Evolutionary conservation across 2,329 filamentous ascomycete genomes (phyloP).

Genomic region (Xylariaceae sp.): DNA sequence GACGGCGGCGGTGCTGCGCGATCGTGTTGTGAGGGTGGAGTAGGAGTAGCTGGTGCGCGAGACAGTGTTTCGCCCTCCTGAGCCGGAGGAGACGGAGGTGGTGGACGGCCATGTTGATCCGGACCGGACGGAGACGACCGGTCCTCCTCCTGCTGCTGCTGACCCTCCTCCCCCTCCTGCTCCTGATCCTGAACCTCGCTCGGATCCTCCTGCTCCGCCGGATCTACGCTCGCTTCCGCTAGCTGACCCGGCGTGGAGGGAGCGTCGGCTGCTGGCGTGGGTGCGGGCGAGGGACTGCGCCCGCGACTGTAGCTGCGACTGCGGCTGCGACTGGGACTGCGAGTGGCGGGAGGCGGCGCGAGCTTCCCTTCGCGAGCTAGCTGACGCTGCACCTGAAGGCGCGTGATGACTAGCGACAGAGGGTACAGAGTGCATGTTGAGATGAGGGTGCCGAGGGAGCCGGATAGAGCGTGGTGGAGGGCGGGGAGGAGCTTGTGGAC

Average conservation of each 20-base stretch:
- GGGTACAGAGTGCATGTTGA: constrained; percentile 79
- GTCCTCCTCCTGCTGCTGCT: constrained; percentile 1
- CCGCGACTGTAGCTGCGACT: constrained; percentile 1
- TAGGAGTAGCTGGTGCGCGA: too few relatives aligned
- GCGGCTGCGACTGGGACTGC: too few relatives aligned
- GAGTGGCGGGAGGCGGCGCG: constrained; percentile 14
- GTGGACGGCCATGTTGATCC: background rate
- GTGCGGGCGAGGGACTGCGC: background rate
- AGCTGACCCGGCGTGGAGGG: background rate
- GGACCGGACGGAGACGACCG: background rate
- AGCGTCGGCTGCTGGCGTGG: background rate
- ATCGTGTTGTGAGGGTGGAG: constrained; percentile 14
- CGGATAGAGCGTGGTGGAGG: constrained; percentile 76
- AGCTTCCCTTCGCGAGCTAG: constrained; percentile 33
- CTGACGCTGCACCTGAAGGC: constrained; percentile 73
- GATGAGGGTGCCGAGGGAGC: constrained; percentile 71
- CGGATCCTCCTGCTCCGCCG: background rate
- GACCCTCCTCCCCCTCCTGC: background rate
- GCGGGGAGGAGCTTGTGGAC: constrained; percentile 55
- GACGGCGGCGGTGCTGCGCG: background rate
- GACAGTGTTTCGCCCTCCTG: too few relatives aligned
- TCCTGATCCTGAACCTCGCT: too few relatives aligned
- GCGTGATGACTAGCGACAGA: constrained; percentile 74
- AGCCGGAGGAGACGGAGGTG: constrained; percentile 1
- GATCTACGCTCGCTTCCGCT: too few relatives aligned